A percentile compares a stretch with the other conserved stretches of the same genome.
These are phyloP conservation scores for Cucurbita argyrosperma DNA, from an alignment of 306 rosid genomes.

Conservation along the genomic window DNA sequence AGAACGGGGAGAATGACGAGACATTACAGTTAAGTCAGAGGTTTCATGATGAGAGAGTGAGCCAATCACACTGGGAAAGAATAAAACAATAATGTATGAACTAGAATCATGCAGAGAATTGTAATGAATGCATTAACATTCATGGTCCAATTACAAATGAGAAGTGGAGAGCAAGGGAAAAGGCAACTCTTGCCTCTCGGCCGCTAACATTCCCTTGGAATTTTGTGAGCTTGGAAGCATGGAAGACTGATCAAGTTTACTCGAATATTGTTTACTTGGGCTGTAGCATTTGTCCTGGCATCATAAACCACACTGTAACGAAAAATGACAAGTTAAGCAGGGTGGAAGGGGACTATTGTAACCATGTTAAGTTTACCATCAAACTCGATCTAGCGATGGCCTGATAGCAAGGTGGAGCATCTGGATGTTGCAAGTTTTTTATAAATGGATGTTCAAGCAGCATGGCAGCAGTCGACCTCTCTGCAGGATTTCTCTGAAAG, in stretches of 20 bases:
- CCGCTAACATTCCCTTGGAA: constrained; percentile 24
- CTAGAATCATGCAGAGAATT: constrained; percentile 11
- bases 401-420: constrained; percentile 26
- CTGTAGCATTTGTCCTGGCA: constrained; percentile 43
- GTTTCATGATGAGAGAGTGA: constrained; percentile 17
- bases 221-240: constrained; percentile 13
- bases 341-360: neutral
- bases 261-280: constrained; percentile 34
- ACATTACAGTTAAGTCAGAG: constrained; percentile 23
- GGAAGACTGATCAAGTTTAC: constrained; percentile 27
- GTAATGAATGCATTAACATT: neutral
- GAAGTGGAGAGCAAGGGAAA: constrained; percentile 1
- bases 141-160: constrained; percentile 2
- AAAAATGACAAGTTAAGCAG: neutral
- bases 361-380: constrained; percentile 28
- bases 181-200: constrained; percentile 29
- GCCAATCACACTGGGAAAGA: constrained; percentile 24
- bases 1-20: constrained; percentile 20
- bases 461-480: constrained; percentile 53
- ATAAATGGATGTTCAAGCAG: constrained; percentile 73
- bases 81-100: constrained; percentile 21
- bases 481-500: constrained; percentile 91
- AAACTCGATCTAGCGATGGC: constrained; percentile 19
- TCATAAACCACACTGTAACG: constrained; percentile 7
- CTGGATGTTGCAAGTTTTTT: constrained; percentile 34